Percentiles rank a stretch among this genome's conserved stretches.
Evolutionary conservation across 129 eudicot species (phyloP).

Genomic region (Chrysanthemum seticuspe): DNA sequence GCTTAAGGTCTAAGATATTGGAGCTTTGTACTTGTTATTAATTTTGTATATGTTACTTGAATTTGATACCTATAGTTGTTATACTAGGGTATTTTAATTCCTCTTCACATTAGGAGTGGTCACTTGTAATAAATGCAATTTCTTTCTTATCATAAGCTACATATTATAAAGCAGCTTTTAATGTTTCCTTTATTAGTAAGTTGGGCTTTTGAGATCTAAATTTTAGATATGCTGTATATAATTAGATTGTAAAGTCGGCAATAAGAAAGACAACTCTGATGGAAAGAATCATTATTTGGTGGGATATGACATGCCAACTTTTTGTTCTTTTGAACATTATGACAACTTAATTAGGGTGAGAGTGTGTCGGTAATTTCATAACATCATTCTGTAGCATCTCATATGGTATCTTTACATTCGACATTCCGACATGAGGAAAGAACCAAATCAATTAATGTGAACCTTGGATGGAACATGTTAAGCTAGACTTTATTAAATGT

Average conservation of each 20-base stretch:
- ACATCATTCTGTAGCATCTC: too few species aligned
- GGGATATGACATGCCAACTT: too few species aligned
- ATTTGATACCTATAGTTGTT: background rate
- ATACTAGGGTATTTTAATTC: background rate
- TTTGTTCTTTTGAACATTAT: too few species aligned
- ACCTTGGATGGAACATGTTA: too few species aligned
- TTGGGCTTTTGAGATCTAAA: conserved; percentile 19
- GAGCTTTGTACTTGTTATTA: background rate
- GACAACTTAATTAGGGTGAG: too few species aligned
- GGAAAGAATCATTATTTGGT: conserved; percentile 12
- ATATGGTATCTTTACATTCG: too few species aligned
- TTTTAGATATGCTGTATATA: background rate
- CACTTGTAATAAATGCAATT: conserved; percentile 19
- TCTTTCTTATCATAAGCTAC: conserved; percentile 6
- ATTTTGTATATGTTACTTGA: background rate
- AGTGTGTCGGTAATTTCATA: too few species aligned
- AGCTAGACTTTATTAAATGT: too few species aligned
- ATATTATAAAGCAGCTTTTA: conserved; percentile 15
- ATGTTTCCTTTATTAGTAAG: conserved; percentile 3
- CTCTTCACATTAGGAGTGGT: conserved; percentile 1
- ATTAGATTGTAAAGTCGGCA: conserved; percentile 7
- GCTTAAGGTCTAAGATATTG: too few species aligned
- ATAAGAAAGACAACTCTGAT: conserved; percentile 12
- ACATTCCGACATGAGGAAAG: too few species aligned
- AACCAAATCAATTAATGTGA: too few species aligned